Evolutionary conservation across 768 basidiomycete genomes (phyloP), one percentile per base, ranked within the genome.

Genomic region (Serendipita sp.): DNA sequence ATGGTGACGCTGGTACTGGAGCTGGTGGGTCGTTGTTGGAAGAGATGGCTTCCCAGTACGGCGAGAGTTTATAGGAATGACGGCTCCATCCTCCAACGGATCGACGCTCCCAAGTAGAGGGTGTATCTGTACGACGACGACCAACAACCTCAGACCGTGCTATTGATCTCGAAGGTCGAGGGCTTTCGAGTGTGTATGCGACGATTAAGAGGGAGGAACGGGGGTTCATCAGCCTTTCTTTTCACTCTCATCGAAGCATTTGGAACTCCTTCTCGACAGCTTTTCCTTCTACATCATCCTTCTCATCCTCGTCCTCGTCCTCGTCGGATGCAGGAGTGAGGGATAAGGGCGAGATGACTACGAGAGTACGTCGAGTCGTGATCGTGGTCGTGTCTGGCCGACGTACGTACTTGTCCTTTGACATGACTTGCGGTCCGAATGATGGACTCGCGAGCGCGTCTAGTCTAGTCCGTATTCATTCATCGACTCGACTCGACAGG

Each of bases 41-140:
- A 13, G 38, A 41, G 38, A 41, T 7, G 16, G 2, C 48, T n/a
- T 77, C 85, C 76, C 75, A 77, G 28, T 23, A 71, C 78, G 45
- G 82, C 84, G 0, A 78, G 72, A 66, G 71, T 77, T 47, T 51
- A 77, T 86, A n/a, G 85, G 85, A 0, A 81, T 81, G 68, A 76
- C 80, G 0, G 78, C 77, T 48, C 23, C 23, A 23, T 23, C 85
- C 83, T 3, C 77, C 76, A 4, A 83, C 83, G 0, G 84, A 86
- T 71, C 76, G 76, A 52, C 77, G 83, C 44, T 84, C 82, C 73
- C 68, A 78, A 10, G 80, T 85, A 3, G 85, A 86, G 69, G 83
- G 83, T 23, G 23, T 0, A 76, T 84, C 63, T 82, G 80, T 78
- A 68, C 73, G 8, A 79, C 80, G 3, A 70, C 23, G 23, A 23